phyloP scores from a whole-genome alignment of 495 filamentous ascomycete genomes.

The Trichodelitschia bisporula region DNA sequence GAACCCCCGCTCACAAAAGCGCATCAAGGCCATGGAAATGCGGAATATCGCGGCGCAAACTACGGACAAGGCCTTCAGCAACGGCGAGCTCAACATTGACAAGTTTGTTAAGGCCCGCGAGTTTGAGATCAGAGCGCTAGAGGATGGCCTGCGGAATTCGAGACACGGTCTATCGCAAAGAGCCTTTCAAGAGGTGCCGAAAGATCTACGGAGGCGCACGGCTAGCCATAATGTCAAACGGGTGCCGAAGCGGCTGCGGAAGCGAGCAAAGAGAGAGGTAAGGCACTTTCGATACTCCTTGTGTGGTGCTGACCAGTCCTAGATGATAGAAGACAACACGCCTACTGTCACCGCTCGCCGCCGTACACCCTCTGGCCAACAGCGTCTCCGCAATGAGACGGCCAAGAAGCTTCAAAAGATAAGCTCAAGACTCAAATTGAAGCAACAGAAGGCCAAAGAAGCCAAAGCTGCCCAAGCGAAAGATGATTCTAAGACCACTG shows the following conservation, averaged over 20 bases:
- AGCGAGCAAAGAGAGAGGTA: constrained; percentile 47
- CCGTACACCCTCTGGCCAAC: constrained; percentile 41
- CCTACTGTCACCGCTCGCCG: constrained; percentile 51
- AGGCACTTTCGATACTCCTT: not conserved
- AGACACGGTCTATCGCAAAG: constrained; percentile 40
- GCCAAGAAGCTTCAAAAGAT: constrained; percentile 46
- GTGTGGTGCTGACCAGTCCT: constrained; percentile 3
- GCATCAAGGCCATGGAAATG: too few relatives aligned
- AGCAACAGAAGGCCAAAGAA: not conserved
- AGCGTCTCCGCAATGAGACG: constrained; percentile 60
- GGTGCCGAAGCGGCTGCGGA: constrained; percentile 56
- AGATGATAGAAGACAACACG: constrained; percentile 76
- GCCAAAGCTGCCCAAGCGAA: constrained; percentile 1
- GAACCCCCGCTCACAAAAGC: too few relatives aligned
- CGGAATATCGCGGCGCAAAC: constrained; percentile 50
- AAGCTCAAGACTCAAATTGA: not conserved
- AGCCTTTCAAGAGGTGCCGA: constrained; percentile 76
- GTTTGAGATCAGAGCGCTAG: constrained; percentile 70
- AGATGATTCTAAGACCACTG: too few relatives aligned
- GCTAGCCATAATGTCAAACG: constrained; percentile 88
- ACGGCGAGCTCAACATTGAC: constrained; percentile 55
- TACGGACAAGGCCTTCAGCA: constrained; percentile 41
- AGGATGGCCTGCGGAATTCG: constrained; percentile 49
- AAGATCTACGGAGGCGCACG: constrained; percentile 59
- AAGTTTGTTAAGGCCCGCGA: constrained; percentile 63